These are phyloP conservation scores for Heterobasidion parviporum DNA, from an alignment of 1,284 basidiomycete genomes.

Conservation along the genomic window DNA sequence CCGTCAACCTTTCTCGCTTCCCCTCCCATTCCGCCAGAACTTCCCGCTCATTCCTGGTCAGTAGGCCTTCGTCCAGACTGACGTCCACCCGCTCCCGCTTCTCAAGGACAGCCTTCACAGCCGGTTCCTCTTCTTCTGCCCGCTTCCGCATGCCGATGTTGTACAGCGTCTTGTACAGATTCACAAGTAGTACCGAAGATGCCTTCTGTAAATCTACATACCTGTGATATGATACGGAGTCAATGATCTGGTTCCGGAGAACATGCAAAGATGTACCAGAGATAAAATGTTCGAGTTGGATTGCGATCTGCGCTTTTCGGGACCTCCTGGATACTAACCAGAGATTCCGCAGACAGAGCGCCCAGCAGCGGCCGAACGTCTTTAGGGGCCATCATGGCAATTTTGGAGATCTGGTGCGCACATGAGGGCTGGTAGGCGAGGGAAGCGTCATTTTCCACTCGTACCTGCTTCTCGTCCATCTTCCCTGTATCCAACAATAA, in stretches of 20 bases:
- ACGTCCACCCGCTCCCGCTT: slow-evolving; percentile 80
- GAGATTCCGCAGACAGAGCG: slow-evolving; percentile 68
- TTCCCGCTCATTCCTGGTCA: slow-evolving; percentile 68
- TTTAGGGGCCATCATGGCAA: slow-evolving; percentile 86
- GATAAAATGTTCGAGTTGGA: slow-evolving; percentile 78
- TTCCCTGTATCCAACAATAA: slow-evolving; percentile 86
- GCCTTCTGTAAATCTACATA: slow-evolving; percentile 81
- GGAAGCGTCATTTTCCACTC: slow-evolving; percentile 11
- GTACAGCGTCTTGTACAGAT: slow-evolving; percentile 81
- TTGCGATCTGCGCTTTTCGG: slow-evolving; percentile 83
- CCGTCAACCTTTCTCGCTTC: slow-evolving; percentile 62
- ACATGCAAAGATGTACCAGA: slow-evolving; percentile 54
- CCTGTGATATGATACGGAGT: slow-evolving; percentile 29
- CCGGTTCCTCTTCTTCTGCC: slow-evolving; percentile 60
- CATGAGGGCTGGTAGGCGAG: neutral
- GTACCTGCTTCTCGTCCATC: slow-evolving; percentile 90
- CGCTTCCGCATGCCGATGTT: slow-evolving; percentile 71
- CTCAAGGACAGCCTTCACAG: slow-evolving; percentile 62
- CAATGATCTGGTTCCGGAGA: too few relatives aligned
- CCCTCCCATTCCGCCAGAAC: slow-evolving; percentile 58
- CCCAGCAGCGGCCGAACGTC: slow-evolving; percentile 80
- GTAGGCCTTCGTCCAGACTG: slow-evolving; percentile 56
- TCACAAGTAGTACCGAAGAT: slow-evolving; percentile 66
- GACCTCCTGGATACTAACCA: slow-evolving; percentile 88
- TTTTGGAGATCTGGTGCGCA: slow-evolving; percentile 73